phyloP scores from a whole-genome alignment of 306 rosid species.

The Cucumis cinereus region DNA sequence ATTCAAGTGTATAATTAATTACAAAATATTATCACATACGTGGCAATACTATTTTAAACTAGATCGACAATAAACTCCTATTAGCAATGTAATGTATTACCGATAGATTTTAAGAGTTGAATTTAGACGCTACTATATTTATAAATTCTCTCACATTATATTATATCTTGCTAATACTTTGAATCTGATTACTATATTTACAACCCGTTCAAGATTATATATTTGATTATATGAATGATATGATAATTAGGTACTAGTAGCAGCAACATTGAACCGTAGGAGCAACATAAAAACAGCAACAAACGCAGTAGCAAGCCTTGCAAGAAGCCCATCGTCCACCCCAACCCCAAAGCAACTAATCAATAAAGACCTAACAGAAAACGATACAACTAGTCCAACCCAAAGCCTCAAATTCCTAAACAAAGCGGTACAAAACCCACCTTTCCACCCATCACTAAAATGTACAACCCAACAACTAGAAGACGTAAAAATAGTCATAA shows the following conservation, averaged over 20 bases:
- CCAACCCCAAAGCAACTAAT: not conserved
- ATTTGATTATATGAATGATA: too few relatives aligned
- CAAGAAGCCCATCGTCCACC: slow-evolving; percentile 22
- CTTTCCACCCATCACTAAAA: slow-evolving; percentile 30
- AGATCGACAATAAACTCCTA: too few relatives aligned
- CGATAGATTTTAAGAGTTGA: too few relatives aligned
- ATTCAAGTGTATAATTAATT: too few relatives aligned
- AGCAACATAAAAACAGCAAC: slow-evolving; percentile 22
- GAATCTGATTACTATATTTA: too few relatives aligned
- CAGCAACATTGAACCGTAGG: slow-evolving; percentile 38
- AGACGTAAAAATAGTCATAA: slow-evolving; percentile 44
- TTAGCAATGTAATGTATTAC: too few relatives aligned
- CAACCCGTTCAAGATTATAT: too few relatives aligned
- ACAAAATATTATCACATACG: too few relatives aligned
- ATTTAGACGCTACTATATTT: too few relatives aligned
- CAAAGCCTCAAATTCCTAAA: slow-evolving; percentile 43
- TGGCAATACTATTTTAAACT: too few relatives aligned
- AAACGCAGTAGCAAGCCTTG: slow-evolving; percentile 28
- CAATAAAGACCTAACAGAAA: not conserved
- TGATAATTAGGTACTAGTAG: slow-evolving; percentile 33
- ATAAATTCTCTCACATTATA: too few relatives aligned
- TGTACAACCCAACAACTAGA: slow-evolving; percentile 56
- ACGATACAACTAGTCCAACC: not conserved
- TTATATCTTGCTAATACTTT: too few relatives aligned
- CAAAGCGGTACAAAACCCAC: slow-evolving; percentile 24